A percentile compares a stretch with the other conserved stretches of the same genome.
Conservation (phyloP, 2,329 filamentous ascomycete species). For the Penicillium sp. region DNA sequence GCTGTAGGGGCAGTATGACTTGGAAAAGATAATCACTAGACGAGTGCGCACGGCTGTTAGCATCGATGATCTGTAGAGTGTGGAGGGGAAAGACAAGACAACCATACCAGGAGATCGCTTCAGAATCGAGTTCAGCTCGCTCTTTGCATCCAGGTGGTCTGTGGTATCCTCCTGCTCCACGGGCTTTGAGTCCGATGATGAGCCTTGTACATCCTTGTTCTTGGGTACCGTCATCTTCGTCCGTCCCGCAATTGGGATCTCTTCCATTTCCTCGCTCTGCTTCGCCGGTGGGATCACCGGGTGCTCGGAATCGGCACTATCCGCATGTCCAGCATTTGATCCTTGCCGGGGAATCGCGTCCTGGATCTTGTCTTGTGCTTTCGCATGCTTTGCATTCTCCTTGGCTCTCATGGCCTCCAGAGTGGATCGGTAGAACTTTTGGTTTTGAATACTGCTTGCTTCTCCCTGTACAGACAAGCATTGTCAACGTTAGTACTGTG, state of each 20-base stretch:
- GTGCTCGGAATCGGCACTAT: slow-evolving; percentile 56
- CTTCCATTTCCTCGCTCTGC: slow-evolving; percentile 42
- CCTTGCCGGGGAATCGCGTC: slow-evolving; percentile 12
- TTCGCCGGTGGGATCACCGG: slow-evolving; percentile 32
- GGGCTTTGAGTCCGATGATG: background rate
- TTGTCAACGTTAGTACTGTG: slow-evolving; percentile 7
- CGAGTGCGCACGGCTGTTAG: background rate
- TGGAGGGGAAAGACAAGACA: background rate
- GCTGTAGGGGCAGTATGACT: slow-evolving; percentile 86
- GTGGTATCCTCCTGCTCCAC: slow-evolving; percentile 56
- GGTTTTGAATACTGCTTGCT: slow-evolving; percentile 40
- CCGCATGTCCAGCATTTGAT: slow-evolving; percentile 54
- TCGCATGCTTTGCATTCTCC: slow-evolving; percentile 41
- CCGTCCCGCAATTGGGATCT: slow-evolving; percentile 54
- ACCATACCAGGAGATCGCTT: slow-evolving; percentile 75
- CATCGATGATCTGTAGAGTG: background rate
- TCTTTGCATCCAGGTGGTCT: slow-evolving; percentile 53
- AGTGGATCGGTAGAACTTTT: slow-evolving; percentile 56
- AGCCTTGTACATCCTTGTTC: slow-evolving; percentile 28
- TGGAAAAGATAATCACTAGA: slow-evolving; percentile 91
- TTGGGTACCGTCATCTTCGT: slow-evolving; percentile 50
- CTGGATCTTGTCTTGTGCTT: slow-evolving; percentile 58
- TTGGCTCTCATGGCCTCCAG: slow-evolving; percentile 53
- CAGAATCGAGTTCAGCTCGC: slow-evolving; percentile 73
- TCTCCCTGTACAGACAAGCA: slow-evolving; percentile 34